A percentile compares a stretch with the other conserved stretches of the same genome.
Conservation (phyloP, 768 basidiomycete genomes). For the Macrocybe gigantea region DNA sequence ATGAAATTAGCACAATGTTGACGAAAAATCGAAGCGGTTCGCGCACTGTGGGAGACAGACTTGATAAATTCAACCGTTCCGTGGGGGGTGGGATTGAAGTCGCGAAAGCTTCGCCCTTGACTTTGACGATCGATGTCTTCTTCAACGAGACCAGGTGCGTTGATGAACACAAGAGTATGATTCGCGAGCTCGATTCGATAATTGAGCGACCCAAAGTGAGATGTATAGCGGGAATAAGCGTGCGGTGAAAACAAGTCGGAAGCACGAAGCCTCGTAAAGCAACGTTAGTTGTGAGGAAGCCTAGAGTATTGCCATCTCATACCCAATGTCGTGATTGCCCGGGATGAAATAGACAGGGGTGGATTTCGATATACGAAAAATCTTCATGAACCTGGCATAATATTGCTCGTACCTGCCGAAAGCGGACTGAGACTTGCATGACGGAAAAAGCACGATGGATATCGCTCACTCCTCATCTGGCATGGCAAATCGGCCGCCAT, state of each 20-base stretch:
- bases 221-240: slow-evolving; percentile 51
- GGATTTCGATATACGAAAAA: slow-evolving; percentile 48
- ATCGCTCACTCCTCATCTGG: slow-evolving; percentile 60
- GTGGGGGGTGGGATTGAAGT: slow-evolving; percentile 41
- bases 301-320: slow-evolving; percentile 12
- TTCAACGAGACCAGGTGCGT: slow-evolving; percentile 69
- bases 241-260: slow-evolving; percentile 38
- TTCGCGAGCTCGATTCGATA: slow-evolving; percentile 58
- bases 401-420: slow-evolving; percentile 67
- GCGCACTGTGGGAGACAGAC: slow-evolving; percentile 30
- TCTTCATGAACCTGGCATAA: slow-evolving; percentile 57
- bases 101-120: slow-evolving; percentile 30
- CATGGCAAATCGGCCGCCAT: slow-evolving; percentile 68
- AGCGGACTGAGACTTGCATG: background rate
- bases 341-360: slow-evolving; percentile 69
- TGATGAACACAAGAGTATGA: slow-evolving; percentile 67
- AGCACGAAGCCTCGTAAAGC: slow-evolving; percentile 40
- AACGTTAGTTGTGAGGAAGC: background rate
- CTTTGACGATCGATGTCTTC: slow-evolving; percentile 54
- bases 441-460: slow-evolving; percentile 1
- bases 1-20: background rate
- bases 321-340: slow-evolving; percentile 92
- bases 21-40: background rate
- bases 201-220: slow-evolving; percentile 75
- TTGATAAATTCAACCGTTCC: slow-evolving; percentile 54